Percentiles rank a stretch among this genome's conserved stretches.
phyloP scores from a whole-genome alignment of 2,329 filamentous ascomycete genomes.

The Madurella mycetomatis region DNA sequence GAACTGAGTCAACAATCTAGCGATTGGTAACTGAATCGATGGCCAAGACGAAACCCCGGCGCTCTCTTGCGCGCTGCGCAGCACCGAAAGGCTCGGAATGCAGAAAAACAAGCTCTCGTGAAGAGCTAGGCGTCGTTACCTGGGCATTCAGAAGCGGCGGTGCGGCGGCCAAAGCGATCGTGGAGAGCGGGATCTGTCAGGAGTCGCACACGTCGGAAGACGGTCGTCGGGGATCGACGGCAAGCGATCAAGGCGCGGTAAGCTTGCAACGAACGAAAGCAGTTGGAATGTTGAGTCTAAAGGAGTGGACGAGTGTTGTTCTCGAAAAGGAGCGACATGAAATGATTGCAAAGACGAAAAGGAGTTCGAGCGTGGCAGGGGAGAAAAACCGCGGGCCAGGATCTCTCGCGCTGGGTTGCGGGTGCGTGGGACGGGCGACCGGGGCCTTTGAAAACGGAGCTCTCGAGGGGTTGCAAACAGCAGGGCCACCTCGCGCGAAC shows the following conservation, averaged over 20 bases:
- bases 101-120: conserved; percentile 32
- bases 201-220: conserved; percentile 2
- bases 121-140: conserved; percentile 35
- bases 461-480: conserved; percentile 5
- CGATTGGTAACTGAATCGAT: not conserved
- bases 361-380: conserved; percentile 18
- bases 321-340: conserved; percentile 27
- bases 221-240: conserved; percentile 11
- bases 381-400: conserved; percentile 14
- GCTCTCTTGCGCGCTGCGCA: conserved; percentile 13
- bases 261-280: conserved; percentile 18
- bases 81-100: conserved; percentile 9
- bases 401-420: conserved; percentile 21
- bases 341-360: conserved; percentile 29
- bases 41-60: conserved; percentile 2
- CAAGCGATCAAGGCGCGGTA: conserved; percentile 13
- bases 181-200: not conserved
- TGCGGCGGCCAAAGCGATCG: conserved; percentile 5
- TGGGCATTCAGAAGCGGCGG: conserved; percentile 33
- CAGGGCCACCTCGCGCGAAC: conserved; percentile 23
- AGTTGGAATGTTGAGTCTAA: conserved; percentile 19
- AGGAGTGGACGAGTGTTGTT: conserved; percentile 24
- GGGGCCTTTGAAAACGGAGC: conserved; percentile 15
- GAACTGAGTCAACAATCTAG: not conserved
- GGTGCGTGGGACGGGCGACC: conserved; percentile 19